Conservation (phyloP, 2,329 filamentous ascomycete species). For the Alternaria atra region DNA sequence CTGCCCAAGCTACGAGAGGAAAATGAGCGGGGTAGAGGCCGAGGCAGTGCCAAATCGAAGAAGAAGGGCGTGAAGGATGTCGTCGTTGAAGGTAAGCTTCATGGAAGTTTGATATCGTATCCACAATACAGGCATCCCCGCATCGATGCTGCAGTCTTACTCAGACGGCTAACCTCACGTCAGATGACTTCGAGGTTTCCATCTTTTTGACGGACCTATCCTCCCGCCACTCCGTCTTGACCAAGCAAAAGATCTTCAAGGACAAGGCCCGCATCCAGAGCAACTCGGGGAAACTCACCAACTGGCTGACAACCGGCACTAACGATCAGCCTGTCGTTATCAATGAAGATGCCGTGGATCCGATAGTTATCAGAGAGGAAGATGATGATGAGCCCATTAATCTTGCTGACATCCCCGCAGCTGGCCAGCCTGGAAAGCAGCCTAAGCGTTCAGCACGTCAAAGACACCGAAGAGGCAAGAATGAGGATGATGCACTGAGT, state of each 20-base stretch:
- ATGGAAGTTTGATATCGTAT: neutral
- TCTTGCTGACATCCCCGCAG: constrained; percentile 67
- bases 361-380: constrained; percentile 62
- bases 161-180: constrained; percentile 24
- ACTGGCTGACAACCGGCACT: constrained; percentile 54
- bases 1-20: constrained; percentile 92
- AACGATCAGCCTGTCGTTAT: constrained; percentile 55
- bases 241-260: constrained; percentile 79
- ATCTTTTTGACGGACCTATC: constrained; percentile 90
- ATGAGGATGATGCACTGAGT: constrained; percentile 23
- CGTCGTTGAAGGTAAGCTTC: constrained; percentile 74
- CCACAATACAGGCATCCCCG: constrained; percentile 2
- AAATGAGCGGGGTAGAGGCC: constrained; percentile 70
- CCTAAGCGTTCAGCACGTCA: constrained; percentile 25
- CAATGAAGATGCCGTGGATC: constrained; percentile 56
- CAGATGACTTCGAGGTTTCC: constrained; percentile 94
- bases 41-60: constrained; percentile 64
- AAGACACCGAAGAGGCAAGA: constrained; percentile 22
- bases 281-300: constrained; percentile 58
- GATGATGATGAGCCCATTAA: constrained; percentile 63
- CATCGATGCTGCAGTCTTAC: constrained; percentile 14
- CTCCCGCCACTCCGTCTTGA: constrained; percentile 84
- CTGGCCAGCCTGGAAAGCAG: constrained; percentile 22
- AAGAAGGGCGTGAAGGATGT: constrained; percentile 92
- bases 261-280: constrained; percentile 56